Base-by-base conservation (phyloP, 192 early-diverging fungal species). In the Rhizophagus sp. region DNA sequence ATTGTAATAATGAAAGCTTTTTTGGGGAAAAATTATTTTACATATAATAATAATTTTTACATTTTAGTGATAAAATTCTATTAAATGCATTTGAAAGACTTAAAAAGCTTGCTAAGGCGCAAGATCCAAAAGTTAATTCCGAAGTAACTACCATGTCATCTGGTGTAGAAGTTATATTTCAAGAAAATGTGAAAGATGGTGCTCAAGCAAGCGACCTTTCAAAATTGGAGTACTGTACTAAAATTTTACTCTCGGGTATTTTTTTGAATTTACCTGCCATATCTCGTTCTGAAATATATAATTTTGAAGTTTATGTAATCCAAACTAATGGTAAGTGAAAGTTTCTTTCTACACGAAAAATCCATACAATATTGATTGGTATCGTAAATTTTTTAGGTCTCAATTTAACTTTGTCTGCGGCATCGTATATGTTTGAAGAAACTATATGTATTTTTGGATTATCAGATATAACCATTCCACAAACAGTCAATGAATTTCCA, bases 201-300 rank as follows among this genome's bases (percentile, higher is more conserved):
- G 62, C 13, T 61, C 17, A 49, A 30, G 52, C 17, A 24, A 75
- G 33, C 4, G 50, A 75, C 30, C 52, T 62, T 27, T 75, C 73
- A 61, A 75, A 75, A 22, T 22, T 75, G 25, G 73, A 75, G 57
- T 75, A 73, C 19, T 73, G 71, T 22, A 19, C 71, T 2, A 73
- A 73, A 50, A 22, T 73, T 10, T 30, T 73, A 73, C 71, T 73
- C 12, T 9, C n/a, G 2, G 44, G 71, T 57, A 15, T 39, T 19
- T 73, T 19, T 50, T 49, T 73, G 8, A 15, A 39, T 39, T 73
- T 73, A 49, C 41, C 71, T 7, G 8, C 13, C 27, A 49, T 49
- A 8, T 39, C 71, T 6, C 71, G 22, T 49, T 27, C 71, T 11
- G 41, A 73, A 19, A 73, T 73, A 10, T 30, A 73, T 73, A 73